Base-by-base conservation (phyloP, 2,329 filamentous ascomycete species). In the Pochonia chlamydosporia region DNA sequence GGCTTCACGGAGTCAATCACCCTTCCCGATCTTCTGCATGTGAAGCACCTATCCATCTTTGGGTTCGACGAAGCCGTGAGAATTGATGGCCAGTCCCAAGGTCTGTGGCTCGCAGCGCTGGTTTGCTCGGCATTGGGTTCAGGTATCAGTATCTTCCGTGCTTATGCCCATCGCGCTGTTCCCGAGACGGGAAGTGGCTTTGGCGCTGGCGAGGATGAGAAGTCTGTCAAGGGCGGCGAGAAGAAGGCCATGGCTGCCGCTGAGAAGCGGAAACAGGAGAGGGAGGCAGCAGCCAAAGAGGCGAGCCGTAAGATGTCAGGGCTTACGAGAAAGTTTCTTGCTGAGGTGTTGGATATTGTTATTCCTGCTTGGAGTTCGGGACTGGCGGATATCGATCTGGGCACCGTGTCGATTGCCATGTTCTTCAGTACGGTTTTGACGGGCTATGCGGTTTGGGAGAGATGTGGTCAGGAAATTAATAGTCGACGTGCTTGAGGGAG, bases 91-190 rank as follows among this genome's bases (percentile, higher is more conserved):
- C 82, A 89, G 64, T 79, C 78, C 1, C 80, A 86, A 64, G 75
- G 80, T 44, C 82, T 85, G 63, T 90, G 86, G 86, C 77, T 88
- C 52, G 78, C 82, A 33, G 75, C 76, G 0, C 66, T 89, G 20
- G 66, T 66, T 10, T 74, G 76, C 49, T 78, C 75, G 1, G 64
- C 79, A 0, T 36, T 75, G 3, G 57, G 69, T 21, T 66, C 69
- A 2, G 25, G 71, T 26, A 53, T 78, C 50, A 63, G 69, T 50
- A 59, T 79, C 33, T 48, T 66, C n/a, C 62, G 60, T 39, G 51
- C 70, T 11, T 50, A 67, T 25, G 63, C 63, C 5, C 60, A 63
- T 21, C 60, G 62, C 16, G 63, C 69, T 3, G 64, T 67, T 8
- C 63, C 69, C 7, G 53, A 54, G 46, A 46, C 57, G 1, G 61